phyloP scores from a whole-genome alignment of 2,329 filamentous ascomycete species.

The Verticillium albo-atrum region DNA sequence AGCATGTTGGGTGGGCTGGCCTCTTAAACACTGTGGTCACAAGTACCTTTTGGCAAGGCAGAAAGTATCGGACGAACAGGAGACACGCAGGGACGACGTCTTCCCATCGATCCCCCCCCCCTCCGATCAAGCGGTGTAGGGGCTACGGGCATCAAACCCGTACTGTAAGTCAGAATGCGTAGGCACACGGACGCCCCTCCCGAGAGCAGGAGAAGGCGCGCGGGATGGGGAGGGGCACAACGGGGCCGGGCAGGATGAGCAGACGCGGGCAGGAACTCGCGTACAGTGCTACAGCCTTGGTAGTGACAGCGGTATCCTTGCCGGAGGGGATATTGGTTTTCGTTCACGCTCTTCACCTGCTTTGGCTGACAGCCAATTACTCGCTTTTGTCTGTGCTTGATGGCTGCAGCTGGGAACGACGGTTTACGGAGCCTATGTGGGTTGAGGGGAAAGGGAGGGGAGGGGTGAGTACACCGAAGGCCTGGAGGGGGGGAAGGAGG shows the following conservation, averaged over 20 bases:
- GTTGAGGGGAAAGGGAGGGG: neutral
- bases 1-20: neutral
- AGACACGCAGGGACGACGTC: neutral
- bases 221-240: neutral
- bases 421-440: neutral
- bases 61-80: neutral
- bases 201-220: neutral
- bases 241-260: neutral
- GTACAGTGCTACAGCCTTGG: neutral
- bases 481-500: neutral
- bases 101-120: neutral
- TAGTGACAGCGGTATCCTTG: slow-evolving; percentile 4
- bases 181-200: neutral
- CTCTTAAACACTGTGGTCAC: neutral
- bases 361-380: slow-evolving; percentile 6
- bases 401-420: slow-evolving; percentile 2
- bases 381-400: slow-evolving; percentile 8
- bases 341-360: neutral
- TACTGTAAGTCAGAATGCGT: neutral
- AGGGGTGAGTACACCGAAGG: neutral
- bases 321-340: neutral
- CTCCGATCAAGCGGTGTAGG: neutral
- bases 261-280: neutral
- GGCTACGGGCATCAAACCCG: neutral
- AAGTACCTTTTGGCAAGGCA: neutral